A percentile compares a stretch with the other conserved stretches of the same genome.
These are phyloP conservation scores for Phytopythium montanum DNA, from an alignment of 352 stramenopile genomes.

Conservation along the genomic window DNA sequence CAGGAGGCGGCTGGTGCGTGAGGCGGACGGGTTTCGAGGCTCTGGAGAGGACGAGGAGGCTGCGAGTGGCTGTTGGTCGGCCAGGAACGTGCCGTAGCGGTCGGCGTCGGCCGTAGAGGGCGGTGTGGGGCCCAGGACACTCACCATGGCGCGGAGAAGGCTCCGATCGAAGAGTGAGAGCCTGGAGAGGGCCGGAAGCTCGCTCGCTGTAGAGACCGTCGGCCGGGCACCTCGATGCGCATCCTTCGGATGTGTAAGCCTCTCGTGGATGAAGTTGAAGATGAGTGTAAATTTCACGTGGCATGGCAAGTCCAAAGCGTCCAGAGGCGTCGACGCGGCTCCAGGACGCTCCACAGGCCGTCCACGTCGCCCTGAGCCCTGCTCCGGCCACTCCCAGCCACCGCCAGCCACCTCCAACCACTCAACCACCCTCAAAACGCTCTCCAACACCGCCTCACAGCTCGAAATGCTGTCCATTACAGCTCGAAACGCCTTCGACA, in stretches of 20 bases:
- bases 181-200: too few relatives aligned
- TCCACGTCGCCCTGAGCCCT: too few relatives aligned
- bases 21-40: not conserved
- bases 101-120: not conserved
- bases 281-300: constrained; percentile 6
- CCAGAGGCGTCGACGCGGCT: not conserved
- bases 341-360: not conserved
- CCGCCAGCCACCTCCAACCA: too few relatives aligned
- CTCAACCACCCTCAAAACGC: too few relatives aligned
- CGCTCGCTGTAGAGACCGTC: not conserved
- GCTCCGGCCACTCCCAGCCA: too few relatives aligned
- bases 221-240: not conserved
- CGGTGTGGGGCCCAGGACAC: not conserved
- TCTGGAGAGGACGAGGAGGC: constrained; percentile 9
- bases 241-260: not conserved
- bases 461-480: too few relatives aligned
- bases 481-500: too few relatives aligned
- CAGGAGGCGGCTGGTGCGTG: constrained; percentile 4
- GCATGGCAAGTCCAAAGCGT: not conserved
- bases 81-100: not conserved
- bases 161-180: not conserved
- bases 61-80: constrained; percentile 7
- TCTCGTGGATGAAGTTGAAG: not conserved
- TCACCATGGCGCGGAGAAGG: not conserved
- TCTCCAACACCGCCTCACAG: too few relatives aligned